Evolutionary conservation across 2,329 filamentous ascomycete species (phyloP).

Genomic region (Diaporthe ilicicola): DNA sequence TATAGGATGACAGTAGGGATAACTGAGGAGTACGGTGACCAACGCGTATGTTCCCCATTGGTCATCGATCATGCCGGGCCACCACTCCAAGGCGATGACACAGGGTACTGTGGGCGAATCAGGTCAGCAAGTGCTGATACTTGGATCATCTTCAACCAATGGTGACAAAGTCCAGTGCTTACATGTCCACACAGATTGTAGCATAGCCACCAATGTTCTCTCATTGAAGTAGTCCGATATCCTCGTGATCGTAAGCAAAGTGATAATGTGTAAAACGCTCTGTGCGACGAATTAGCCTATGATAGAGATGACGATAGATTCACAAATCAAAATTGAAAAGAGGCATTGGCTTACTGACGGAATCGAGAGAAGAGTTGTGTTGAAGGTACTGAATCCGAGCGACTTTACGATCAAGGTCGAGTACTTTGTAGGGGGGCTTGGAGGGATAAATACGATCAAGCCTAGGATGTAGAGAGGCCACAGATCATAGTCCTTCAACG

Average conservation of each 20-base stretch:
- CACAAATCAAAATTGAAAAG: conserved; percentile 36
- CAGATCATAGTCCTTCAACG: conserved; percentile 62
- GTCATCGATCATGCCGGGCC: conserved; percentile 51
- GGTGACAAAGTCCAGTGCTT: not conserved
- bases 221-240: conserved; percentile 60
- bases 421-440: conserved; percentile 55
- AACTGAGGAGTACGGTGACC: conserved; percentile 57
- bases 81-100: conserved; percentile 57
- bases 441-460: conserved; percentile 57
- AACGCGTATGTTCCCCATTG: conserved; percentile 62
- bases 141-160: no score
- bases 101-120: conserved; percentile 46
- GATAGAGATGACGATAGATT: conserved; percentile 44
- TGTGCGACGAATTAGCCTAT: conserved; percentile 47
- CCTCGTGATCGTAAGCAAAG: conserved; percentile 59
- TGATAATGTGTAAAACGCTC: conserved; percentile 59
- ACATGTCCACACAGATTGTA: conserved; percentile 62
- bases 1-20: conserved; percentile 67
- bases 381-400: conserved; percentile 61
- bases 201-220: conserved; percentile 53
- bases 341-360: conserved; percentile 48
- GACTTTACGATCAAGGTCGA: conserved; percentile 61
- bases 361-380: conserved; percentile 66
- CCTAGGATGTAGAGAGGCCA: conserved; percentile 64
- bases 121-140: not conserved